Evolutionary conservation across 177 flowering plant genomes (phyloP).

Genomic region (Vitis hybrid): DNA sequence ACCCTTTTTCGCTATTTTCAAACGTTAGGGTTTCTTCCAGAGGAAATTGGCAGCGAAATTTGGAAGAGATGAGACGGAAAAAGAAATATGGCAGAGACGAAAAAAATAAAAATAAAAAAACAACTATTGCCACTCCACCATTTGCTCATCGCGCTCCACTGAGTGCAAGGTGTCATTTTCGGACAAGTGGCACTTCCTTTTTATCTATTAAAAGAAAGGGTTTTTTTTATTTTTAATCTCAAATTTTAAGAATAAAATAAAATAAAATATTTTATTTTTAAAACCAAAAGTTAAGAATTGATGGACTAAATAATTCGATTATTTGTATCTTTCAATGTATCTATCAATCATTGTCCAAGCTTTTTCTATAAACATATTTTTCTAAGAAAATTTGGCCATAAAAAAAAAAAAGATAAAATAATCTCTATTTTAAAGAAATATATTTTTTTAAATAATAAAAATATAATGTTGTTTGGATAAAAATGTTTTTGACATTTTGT

Average conservation of each 20-base stretch:
- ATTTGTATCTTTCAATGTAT: too few relatives aligned
- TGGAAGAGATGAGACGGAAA: background rate
- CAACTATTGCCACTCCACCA: background rate
- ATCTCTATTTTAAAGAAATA: too few relatives aligned
- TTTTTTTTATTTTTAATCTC: background rate
- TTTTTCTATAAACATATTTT: too few relatives aligned
- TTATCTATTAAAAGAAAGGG: background rate
- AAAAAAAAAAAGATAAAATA: too few relatives aligned
- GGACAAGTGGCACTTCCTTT: too few relatives aligned
- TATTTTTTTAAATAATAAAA: too few relatives aligned
- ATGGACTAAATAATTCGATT: too few relatives aligned
- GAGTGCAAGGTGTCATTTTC: background rate
- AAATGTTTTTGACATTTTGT: too few relatives aligned
- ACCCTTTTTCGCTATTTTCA: background rate
- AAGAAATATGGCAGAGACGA: background rate
- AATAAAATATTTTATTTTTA: background rate
- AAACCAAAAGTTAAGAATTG: too few relatives aligned
- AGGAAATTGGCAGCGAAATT: background rate
- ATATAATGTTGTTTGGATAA: too few relatives aligned
- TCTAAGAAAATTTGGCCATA: too few relatives aligned
- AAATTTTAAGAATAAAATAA: background rate
- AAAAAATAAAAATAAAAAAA: background rate
- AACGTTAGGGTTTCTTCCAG: constrained; percentile 12
- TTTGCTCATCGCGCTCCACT: background rate
- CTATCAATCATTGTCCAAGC: too few relatives aligned